A percentile compares a stretch with the other conserved stretches of the same genome.
Conservation (phyloP, 1,139 yeast species). For the Pichia sp. region DNA sequence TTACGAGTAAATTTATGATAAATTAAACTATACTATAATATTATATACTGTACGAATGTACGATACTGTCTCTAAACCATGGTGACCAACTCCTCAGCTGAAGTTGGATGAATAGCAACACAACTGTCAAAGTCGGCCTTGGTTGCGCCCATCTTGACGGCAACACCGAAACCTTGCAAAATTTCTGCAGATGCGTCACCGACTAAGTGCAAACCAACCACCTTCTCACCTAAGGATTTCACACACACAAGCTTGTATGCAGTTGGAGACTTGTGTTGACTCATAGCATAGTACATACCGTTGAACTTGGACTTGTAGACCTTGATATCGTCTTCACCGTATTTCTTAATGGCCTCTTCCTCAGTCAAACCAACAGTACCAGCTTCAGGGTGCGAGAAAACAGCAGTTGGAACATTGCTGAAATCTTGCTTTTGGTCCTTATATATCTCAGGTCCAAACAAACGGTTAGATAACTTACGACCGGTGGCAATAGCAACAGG, state of each 20-base stretch:
- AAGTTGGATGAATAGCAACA: conserved; percentile 97
- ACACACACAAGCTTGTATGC: conserved; percentile 73
- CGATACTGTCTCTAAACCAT: conserved; percentile 35
- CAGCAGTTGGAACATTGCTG: conserved; percentile 80
- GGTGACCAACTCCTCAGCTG: conserved; percentile 96
- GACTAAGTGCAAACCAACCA: conserved; percentile 88
- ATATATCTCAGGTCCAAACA: conserved; percentile 74
- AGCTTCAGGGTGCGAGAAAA: conserved; percentile 96
- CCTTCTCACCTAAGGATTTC: conserved; percentile 79
- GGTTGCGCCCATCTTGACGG: conserved; percentile 96
- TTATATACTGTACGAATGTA: not conserved
- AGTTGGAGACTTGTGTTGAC: conserved; percentile 81
- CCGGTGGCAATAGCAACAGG: conserved; percentile 99
- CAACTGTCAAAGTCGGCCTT: conserved; percentile 90
- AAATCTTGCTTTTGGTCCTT: conserved; percentile 76
- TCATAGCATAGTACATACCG: conserved; percentile 90
- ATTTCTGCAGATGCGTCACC: conserved; percentile 92
- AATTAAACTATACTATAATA: not conserved
- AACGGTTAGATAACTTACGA: conserved; percentile 82
- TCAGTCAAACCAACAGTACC: conserved; percentile 89
- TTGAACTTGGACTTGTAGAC: conserved; percentile 78
- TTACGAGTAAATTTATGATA: not conserved
- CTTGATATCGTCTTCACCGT: conserved; percentile 77
- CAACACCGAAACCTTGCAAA: conserved; percentile 97
- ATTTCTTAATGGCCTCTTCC: conserved; percentile 67